A percentile compares a stretch with the other conserved stretches of the same genome.
phyloP scores from a whole-genome alignment of 305 asterid genomes.

The Andrographis paniculata region DNA sequence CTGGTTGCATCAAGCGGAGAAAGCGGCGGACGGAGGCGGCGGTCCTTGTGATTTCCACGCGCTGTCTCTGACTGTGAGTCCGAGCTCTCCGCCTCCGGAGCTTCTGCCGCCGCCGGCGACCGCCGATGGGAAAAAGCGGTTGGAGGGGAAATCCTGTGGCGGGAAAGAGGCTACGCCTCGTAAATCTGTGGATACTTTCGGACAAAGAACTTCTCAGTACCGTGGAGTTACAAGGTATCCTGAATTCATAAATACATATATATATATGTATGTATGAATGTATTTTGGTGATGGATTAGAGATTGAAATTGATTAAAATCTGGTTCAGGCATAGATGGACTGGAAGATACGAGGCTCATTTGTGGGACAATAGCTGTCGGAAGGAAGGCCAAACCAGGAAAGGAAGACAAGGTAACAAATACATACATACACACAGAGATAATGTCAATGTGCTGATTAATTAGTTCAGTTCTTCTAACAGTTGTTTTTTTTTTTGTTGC shows the following conservation, averaged over 20 bases:
- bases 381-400: conserved; percentile 88
- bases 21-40: conserved; percentile 20
- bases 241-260: neutral
- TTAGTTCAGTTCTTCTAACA: conserved; percentile 9
- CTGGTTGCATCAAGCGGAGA: conserved; percentile 42
- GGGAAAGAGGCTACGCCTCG: conserved; percentile 39
- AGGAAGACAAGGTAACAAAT: conserved; percentile 68
- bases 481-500: neutral
- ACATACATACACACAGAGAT: no score
- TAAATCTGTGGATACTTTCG: conserved; percentile 66
- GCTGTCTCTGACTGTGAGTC: conserved; percentile 40
- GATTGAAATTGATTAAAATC: neutral
- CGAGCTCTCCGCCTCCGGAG: conserved; percentile 21
- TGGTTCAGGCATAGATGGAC: conserved; percentile 73
- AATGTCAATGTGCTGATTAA: no score
- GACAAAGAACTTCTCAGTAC: conserved; percentile 75
- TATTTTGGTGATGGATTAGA: neutral
- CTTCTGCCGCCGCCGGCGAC: conserved; percentile 15
- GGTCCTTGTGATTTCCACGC: conserved; percentile 27
- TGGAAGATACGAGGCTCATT: conserved; percentile 84
- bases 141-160: conserved; percentile 21
- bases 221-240: conserved; percentile 77
- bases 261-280: neutral
- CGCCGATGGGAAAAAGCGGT: conserved; percentile 38
- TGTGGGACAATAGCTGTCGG: conserved; percentile 81